Conservation (phyloP, 1,284 basidiomycete species). For the Fomes fomentarius region DNA sequence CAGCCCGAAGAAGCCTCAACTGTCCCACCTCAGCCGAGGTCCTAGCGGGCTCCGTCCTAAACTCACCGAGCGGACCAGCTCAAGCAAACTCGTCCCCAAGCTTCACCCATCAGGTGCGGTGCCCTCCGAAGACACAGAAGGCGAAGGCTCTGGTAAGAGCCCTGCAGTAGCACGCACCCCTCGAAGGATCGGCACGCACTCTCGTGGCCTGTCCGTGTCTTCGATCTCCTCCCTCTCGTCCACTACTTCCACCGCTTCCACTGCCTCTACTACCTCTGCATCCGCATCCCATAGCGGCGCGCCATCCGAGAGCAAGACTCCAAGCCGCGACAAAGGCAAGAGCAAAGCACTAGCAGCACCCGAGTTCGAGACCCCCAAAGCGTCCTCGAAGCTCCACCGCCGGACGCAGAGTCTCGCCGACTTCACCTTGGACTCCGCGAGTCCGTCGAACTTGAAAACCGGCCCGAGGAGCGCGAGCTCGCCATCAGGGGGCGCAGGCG, state of each 20-base stretch:
- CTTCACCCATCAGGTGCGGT: conserved; percentile 7
- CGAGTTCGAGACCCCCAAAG: conserved; percentile 13
- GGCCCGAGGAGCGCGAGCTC: conserved; percentile 18
- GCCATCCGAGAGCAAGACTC: not conserved
- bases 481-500: conserved; percentile 6
- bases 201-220: conserved; percentile 23
- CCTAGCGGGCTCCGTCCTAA: conserved; percentile 33
- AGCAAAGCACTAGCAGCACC: not conserved
- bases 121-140: conserved; percentile 20
- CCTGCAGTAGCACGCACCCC: conserved; percentile 3
- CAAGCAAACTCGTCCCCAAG: conserved; percentile 2
- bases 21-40: conserved; percentile 34
- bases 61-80: conserved; percentile 12
- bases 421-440: conserved; percentile 11
- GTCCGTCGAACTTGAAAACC: conserved; percentile 7
- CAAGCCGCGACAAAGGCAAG: conserved; percentile 5
- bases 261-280: not conserved
- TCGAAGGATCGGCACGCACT: conserved; percentile 7
- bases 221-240: conserved; percentile 16
- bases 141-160: conserved; percentile 8
- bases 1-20: conserved; percentile 62
- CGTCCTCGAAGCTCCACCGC: conserved; percentile 25
- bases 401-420: conserved; percentile 35
- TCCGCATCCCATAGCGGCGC: too few relatives aligned
- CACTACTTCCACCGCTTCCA: not conserved